phyloP scores from a whole-genome alignment of 2,329 filamentous ascomycete species.

The Cladosporium sp. region DNA sequence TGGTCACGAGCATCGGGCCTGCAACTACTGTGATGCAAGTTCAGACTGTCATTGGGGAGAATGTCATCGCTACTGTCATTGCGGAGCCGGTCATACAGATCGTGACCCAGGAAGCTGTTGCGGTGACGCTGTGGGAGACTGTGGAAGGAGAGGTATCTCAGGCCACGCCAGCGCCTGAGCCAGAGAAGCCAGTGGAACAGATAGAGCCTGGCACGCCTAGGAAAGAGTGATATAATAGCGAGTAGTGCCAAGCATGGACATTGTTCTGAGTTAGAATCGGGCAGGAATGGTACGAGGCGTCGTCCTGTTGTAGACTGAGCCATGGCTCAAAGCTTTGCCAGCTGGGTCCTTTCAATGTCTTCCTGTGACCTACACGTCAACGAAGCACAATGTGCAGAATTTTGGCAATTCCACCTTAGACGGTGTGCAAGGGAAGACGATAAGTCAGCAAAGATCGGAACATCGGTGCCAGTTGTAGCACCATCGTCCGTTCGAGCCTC shows the following conservation, averaged over 20 bases:
- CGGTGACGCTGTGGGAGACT: conserved; percentile 9
- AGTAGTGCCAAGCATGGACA: not conserved
- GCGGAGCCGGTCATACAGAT: conserved; percentile 1
- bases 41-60: conserved; percentile 3
- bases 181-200: not conserved
- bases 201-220: not conserved
- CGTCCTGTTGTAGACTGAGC: not conserved
- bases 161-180: not conserved
- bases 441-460: no score
- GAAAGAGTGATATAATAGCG: not conserved
- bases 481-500: no score
- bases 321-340: no score
- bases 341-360: no score
- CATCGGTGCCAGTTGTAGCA: no score
- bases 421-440: no score
- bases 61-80: not conserved
- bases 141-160: not conserved
- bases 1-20: not conserved
- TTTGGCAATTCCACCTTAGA: no score
- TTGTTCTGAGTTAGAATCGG: not conserved
- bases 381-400: no score
- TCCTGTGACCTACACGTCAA: no score
- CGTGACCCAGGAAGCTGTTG: conserved; percentile 5
- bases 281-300: not conserved
- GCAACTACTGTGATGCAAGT: conserved; percentile 6